These are phyloP conservation scores for Arachis hypogaea DNA, from an alignment of 306 rosid species.

Conservation along the genomic window DNA sequence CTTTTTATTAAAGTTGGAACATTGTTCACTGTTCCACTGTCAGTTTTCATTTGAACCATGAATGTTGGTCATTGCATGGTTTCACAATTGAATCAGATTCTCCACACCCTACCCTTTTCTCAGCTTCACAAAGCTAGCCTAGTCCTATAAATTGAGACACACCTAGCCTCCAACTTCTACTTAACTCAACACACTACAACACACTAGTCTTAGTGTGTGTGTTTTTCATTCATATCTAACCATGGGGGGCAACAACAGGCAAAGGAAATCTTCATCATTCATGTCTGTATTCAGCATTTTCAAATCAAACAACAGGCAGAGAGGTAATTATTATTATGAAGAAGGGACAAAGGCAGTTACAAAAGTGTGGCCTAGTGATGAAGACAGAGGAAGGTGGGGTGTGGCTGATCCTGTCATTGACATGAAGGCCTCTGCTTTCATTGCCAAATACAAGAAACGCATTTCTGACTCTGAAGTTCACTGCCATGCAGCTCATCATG, in stretches of 20 bases:
- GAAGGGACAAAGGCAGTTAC: constrained; percentile 43
- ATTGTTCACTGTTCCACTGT: constrained; percentile 29
- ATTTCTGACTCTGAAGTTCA: constrained; percentile 57
- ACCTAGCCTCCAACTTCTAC: not conserved
- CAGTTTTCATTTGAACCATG: constrained; percentile 42
- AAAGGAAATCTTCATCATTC: constrained; percentile 57
- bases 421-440: constrained; percentile 61
- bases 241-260: constrained; percentile 67
- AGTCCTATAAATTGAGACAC: constrained; percentile 40
- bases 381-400: constrained; percentile 60
- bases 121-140: constrained; percentile 26
- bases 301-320: constrained; percentile 48
- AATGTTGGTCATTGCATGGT: constrained; percentile 29
- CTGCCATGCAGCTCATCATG: constrained; percentile 41
- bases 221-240: not conserved
- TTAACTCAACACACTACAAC: constrained; percentile 30
- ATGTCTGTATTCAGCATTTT: constrained; percentile 67
- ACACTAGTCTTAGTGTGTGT: not conserved
- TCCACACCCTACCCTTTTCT: constrained; percentile 27
- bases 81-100: constrained; percentile 52
- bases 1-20: constrained; percentile 29
- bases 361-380: constrained; percentile 84
- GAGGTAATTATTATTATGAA: constrained; percentile 42
- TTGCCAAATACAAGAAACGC: constrained; percentile 55
- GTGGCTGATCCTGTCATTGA: constrained; percentile 83